Base-by-base conservation (phyloP, 1,139 yeast species). In the Pneumocystis wakefieldiae region DNA sequence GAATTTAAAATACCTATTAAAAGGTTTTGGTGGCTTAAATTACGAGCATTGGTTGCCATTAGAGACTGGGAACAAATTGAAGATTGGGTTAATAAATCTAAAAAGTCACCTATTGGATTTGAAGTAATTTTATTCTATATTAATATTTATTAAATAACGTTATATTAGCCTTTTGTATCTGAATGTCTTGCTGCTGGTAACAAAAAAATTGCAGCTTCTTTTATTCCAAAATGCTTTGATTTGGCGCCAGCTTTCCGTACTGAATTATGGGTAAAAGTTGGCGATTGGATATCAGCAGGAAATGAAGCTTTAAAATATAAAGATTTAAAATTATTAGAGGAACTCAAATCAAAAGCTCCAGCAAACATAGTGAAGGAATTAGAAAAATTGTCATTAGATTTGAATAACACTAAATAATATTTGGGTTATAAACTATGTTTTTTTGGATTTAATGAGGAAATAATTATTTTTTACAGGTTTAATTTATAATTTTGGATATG, bases 101-200 rank as follows among this genome's bases (percentile, higher is more conserved):
- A 79, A 64, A 83, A 81, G 68, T 81, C 94, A 0, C 89, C 91
- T 0, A 86, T 89, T 64, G 94, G 94, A 0, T 86, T 84, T 67
- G 80, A 79, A 24, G 55, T 48, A 48, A 19, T 24, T 48, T 24
- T 19, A 12, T 1, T 24, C 5, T 24, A 14, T 12, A 24, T 24
- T 48, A 24, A 12, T 48, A 48, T 19, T 24, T 48, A 48, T 24
- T 48, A 48, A 48, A 24, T 14, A 19, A 10, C 10, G 24, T 48
- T 48, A 48, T 48, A 15, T 24, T 48, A 48, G 67, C 83, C 85
- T 1, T 83, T 89, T 67, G 86, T 79, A 61, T 77, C 80, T 14
- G 78, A 80, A 48, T 79, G 83, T 39, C 68, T 83, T 59, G 76
- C 76, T 37, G 76, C 80, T 41, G 80, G 81, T 0, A 85, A 82